Base-by-base conservation (phyloP, 2,329 filamentous ascomycete genomes). In the Arthrobotrys megalospora region DNA sequence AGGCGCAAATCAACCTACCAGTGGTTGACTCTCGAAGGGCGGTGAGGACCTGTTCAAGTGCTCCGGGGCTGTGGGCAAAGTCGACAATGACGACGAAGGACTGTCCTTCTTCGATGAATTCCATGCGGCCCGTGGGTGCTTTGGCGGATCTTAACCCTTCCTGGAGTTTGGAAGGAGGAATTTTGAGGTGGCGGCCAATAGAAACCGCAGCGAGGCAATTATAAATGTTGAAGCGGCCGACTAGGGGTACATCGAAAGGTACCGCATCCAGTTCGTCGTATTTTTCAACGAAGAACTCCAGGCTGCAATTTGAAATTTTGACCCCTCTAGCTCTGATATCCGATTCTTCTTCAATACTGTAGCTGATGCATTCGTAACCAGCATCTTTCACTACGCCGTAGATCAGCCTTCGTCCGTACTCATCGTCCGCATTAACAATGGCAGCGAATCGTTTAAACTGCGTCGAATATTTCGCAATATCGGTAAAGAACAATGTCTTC, bases 91-190 rank as follows among this genome's bases (percentile, higher is more conserved):
- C 48, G 10, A 6, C 32, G 21, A 76, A 76, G 1, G 53, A 34
- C n/a, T 76, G 72, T 24, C 72, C 72, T 60, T 76, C 72, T 1
- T 41, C 32, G 12, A 76, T 76, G 16, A 69, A 65, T 24, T 76
- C 72, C 72, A 76, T 76, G n/a, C 72, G 55, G 41, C 72, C 72
- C 0, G 58, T 52, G 6, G 72, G 72, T 16, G 64, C 24, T 41
- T 63, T 65, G 6, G 62, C 38, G 6, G 21, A 32, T 7, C 28
- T 36, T 64, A 76, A 41, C 6, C 47, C 41, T 12, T 48, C 47
- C 16, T 65, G 65, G 11, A 76, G 43, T 19, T 16, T 43, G 21
- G 11, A 1, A 28, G 52, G 53, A n/a, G 72, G 55, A 3, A 69
- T 65, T n/a, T 48, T 38, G n/a, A 28, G 47, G n/a, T 41, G 24